Evolutionary conservation across 345 rosid species (phyloP).

Genomic region (Melastoma malabathricum): DNA sequence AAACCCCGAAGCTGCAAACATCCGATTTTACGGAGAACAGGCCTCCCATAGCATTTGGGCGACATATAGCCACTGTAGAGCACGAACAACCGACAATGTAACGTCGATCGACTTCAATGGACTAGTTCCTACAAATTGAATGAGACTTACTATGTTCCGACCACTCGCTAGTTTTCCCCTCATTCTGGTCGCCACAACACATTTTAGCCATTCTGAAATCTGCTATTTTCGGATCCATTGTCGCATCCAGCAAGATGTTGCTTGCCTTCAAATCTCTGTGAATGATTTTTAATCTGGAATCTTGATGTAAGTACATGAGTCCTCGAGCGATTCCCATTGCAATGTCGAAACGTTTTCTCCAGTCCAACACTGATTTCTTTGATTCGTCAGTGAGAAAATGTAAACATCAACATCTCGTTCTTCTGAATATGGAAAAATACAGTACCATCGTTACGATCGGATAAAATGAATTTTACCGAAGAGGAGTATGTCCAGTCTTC

Average conservation of each 20-base stretch:
- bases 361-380: conserved; percentile 13
- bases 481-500: conserved; percentile 25
- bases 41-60: conserved; percentile 59
- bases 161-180: conserved; percentile 43
- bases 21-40: conserved; percentile 57
- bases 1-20: conserved; percentile 52
- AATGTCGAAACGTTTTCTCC: conserved; percentile 44
- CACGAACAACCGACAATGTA: neutral
- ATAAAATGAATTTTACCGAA: conserved; percentile 10
- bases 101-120: neutral
- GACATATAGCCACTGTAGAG: conserved; percentile 56
- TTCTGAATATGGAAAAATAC: neutral
- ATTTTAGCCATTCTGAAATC: conserved; percentile 48
- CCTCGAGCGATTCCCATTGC: conserved; percentile 54
- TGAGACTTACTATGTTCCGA: conserved; percentile 59
- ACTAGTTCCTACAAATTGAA: neutral
- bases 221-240: conserved; percentile 45
- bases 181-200: neutral
- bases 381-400: neutral
- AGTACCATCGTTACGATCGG: neutral
- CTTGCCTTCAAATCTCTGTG: conserved; percentile 65
- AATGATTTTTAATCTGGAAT: conserved; percentile 60
- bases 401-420: too few species aligned
- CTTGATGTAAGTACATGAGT: conserved; percentile 59
- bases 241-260: conserved; percentile 38